These are phyloP conservation scores for Entophlyctis luteolus DNA, from an alignment of 192 early-diverging fungal genomes.

Conservation along the genomic window DNA sequence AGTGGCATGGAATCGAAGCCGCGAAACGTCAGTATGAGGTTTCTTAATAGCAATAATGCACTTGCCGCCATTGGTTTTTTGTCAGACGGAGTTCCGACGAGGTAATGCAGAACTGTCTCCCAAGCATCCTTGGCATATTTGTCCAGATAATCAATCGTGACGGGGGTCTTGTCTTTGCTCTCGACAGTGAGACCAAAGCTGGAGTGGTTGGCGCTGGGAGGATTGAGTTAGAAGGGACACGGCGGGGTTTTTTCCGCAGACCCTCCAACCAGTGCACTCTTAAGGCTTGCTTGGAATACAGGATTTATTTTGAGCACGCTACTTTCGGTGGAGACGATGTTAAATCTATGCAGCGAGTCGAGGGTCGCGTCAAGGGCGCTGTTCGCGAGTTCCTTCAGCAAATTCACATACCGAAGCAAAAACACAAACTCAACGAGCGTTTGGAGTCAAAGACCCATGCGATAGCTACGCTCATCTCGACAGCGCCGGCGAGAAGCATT, in stretches of 20 bases:
- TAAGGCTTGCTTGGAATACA: slow-evolving; percentile 60
- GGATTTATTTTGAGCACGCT: slow-evolving; percentile 28
- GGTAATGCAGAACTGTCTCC: slow-evolving; percentile 90
- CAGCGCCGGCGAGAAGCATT: slow-evolving; percentile 69
- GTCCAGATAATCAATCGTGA: slow-evolving; percentile 72
- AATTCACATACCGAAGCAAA: background rate
- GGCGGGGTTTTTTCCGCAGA: slow-evolving; percentile 2
- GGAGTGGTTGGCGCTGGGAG: slow-evolving; percentile 69
- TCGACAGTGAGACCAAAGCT: slow-evolving; percentile 78
- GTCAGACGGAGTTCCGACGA: slow-evolving; percentile 78
- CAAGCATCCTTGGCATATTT: slow-evolving; percentile 76
- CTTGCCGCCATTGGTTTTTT: slow-evolving; percentile 66
- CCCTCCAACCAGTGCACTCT: slow-evolving; percentile 52
- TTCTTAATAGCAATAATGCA: slow-evolving; percentile 40
- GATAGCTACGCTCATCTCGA: slow-evolving; percentile 58
- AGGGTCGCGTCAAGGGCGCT: background rate
- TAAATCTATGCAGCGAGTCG: slow-evolving; percentile 15
- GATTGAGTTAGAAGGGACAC: background rate
- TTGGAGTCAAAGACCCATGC: slow-evolving; percentile 46
- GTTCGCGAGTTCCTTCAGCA: background rate
- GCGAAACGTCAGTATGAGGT: background rate
- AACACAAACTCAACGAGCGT: background rate
- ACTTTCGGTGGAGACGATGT: slow-evolving; percentile 23
- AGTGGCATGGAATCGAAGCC: background rate
- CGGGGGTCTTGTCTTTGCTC: slow-evolving; percentile 53